Conservation (phyloP, 2,329 filamentous ascomycete species). For the Ceratocystis harringtonii region DNA sequence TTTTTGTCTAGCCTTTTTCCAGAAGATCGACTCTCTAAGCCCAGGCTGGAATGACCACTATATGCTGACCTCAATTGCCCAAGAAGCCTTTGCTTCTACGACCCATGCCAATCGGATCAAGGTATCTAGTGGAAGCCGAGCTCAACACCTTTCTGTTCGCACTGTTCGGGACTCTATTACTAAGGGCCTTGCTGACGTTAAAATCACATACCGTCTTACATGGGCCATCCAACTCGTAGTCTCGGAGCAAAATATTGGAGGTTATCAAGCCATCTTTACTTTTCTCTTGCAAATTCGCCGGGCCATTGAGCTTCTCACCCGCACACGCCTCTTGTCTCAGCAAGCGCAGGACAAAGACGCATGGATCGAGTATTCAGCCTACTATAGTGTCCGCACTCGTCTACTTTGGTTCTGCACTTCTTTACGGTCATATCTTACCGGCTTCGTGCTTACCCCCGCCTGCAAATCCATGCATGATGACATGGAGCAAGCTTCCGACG, state of each 20-base stretch:
- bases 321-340: slow-evolving; percentile 32
- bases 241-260: slow-evolving; percentile 43
- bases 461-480: slow-evolving; percentile 39
- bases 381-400: slow-evolving; percentile 48
- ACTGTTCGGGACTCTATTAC: slow-evolving; percentile 42
- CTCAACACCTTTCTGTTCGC: slow-evolving; percentile 29
- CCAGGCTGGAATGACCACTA: slow-evolving; percentile 66
- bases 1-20: slow-evolving; percentile 57
- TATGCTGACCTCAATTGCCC: slow-evolving; percentile 60
- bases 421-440: slow-evolving; percentile 61
- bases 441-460: slow-evolving; percentile 52
- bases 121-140: slow-evolving; percentile 35
- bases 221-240: slow-evolving; percentile 61
- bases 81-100: slow-evolving; percentile 50
- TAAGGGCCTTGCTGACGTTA: slow-evolving; percentile 43
- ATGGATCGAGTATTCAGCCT: slow-evolving; percentile 33
- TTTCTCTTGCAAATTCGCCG: slow-evolving; percentile 66
- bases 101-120: slow-evolving; percentile 49
- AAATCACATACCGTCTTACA: slow-evolving; percentile 50
- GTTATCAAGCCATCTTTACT: slow-evolving; percentile 59
- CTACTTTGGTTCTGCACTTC: slow-evolving; percentile 66
- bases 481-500: slow-evolving; percentile 49
- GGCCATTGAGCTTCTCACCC: slow-evolving; percentile 51
- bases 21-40: slow-evolving; percentile 49
- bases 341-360: slow-evolving; percentile 26